phyloP scores from a whole-genome alignment of 768 basidiomycete species.

The Myochromella boudieri region DNA sequence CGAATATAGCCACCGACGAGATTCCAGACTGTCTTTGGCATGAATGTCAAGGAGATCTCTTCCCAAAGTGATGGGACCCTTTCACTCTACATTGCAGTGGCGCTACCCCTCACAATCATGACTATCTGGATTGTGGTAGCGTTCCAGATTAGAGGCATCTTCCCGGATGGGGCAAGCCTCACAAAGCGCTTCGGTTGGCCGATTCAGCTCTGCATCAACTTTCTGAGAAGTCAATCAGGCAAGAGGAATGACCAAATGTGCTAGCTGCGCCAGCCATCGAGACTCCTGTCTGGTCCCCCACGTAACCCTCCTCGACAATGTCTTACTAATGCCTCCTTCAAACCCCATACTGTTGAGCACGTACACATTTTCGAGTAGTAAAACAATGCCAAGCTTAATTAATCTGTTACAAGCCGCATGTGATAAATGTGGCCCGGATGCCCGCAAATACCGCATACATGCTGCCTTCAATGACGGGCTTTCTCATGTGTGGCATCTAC shows the following conservation, averaged over 20 bases:
- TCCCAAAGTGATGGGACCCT: conserved; percentile 36
- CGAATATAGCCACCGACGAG: background rate
- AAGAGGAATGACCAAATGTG: background rate
- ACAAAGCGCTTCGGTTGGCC: conserved; percentile 37
- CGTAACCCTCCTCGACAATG: no score
- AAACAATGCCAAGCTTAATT: no score
- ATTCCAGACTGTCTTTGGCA: conserved; percentile 52
- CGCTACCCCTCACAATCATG: conserved; percentile 45
- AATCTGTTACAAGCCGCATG: no score
- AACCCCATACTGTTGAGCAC: no score
- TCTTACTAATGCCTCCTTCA: no score
- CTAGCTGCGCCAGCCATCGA: no score
- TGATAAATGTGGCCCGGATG: no score
- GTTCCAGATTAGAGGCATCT: conserved; percentile 46
- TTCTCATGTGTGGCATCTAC: no score
- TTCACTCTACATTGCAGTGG: conserved; percentile 38
- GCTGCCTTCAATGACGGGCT: no score
- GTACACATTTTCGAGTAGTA: no score
- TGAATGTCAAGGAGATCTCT: conserved; percentile 52
- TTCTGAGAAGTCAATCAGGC: background rate
- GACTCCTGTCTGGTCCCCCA: no score
- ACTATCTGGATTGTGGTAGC: conserved; percentile 60
- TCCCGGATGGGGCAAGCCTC: conserved; percentile 24
- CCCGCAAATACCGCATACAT: no score
- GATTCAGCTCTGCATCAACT: conserved; percentile 18